Conservation (phyloP, 176 grass and related monocot genomes). For the Paspalum vaginatum region DNA sequence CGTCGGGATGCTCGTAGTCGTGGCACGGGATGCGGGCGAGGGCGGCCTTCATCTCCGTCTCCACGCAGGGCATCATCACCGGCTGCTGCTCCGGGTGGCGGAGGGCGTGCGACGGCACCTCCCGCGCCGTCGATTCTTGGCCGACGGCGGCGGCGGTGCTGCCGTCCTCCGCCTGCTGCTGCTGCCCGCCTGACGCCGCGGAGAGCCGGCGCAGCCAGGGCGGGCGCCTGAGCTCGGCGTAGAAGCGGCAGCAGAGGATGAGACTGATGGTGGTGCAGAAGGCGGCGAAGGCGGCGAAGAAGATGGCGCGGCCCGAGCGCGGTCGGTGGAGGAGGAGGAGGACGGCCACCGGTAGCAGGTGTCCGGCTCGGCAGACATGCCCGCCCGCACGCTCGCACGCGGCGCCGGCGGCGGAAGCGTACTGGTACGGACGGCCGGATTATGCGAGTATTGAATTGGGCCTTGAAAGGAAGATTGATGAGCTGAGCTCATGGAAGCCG, state of each 20-base stretch:
- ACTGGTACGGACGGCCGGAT: background rate
- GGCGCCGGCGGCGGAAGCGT: too few relatives aligned
- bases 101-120: background rate
- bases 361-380: conserved; percentile 29
- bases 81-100: conserved; percentile 13
- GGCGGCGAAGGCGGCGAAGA: conserved; percentile 35
- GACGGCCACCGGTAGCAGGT: conserved; percentile 37
- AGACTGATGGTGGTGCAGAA: conserved; percentile 26
- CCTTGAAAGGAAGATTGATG: background rate
- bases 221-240: conserved; percentile 37
- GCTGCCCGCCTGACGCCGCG: background rate
- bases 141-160: background rate
- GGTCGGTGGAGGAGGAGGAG: conserved; percentile 26
- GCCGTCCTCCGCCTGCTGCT: background rate
- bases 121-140: background rate
- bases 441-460: background rate
- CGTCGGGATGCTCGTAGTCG: conserved; percentile 33
- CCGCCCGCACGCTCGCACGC: background rate
- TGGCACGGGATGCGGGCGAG: conserved; percentile 43
- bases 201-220: conserved; percentile 41
- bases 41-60: conserved; percentile 21
- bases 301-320: conserved; percentile 18
- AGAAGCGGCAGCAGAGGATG: conserved; percentile 52
- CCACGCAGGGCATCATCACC: conserved; percentile 31
- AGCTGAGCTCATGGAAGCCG: too few relatives aligned